phyloP scores from a whole-genome alignment of 495 filamentous ascomycete genomes.

The Lophiostoma macrostomum region DNA sequence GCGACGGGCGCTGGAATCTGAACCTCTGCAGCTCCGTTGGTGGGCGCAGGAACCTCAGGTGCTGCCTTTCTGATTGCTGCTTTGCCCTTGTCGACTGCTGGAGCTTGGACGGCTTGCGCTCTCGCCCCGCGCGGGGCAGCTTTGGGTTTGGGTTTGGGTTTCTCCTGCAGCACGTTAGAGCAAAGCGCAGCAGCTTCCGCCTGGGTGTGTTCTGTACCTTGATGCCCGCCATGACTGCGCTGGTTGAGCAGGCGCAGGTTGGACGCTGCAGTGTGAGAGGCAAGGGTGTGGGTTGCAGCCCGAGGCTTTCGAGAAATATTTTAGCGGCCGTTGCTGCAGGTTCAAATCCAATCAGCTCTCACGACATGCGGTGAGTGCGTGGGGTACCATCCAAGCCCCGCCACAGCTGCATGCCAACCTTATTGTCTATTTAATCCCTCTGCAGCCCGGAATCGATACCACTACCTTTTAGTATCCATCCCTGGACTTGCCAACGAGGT shows the following conservation, averaged over 20 bases:
- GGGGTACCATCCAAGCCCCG: too few species aligned
- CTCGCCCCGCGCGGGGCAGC: slow-evolving; percentile 18
- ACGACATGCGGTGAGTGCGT: too few species aligned
- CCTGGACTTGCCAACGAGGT: too few species aligned
- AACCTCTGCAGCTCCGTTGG: not conserved
- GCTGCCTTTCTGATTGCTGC: not conserved
- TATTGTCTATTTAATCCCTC: too few species aligned
- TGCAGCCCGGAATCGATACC: too few species aligned
- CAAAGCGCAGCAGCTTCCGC: not conserved
- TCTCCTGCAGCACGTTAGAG: not conserved
- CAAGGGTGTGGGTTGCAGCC: not conserved
- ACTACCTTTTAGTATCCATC: too few species aligned
- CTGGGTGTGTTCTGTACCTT: not conserved
- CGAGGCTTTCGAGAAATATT: not conserved
- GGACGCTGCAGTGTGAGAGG: not conserved
- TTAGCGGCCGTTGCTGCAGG: too few species aligned
- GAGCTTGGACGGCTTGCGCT: slow-evolving; percentile 1
- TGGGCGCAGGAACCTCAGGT: not conserved
- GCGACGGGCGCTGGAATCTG: not conserved
- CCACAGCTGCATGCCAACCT: too few species aligned
- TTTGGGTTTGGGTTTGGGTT: slow-evolving; percentile 3
- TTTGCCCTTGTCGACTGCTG: not conserved
- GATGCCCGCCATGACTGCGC: slow-evolving; percentile 3
- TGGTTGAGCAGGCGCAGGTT: too few species aligned
- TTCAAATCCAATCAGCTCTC: too few species aligned